Conservation (phyloP, 2,329 filamentous ascomycete species). For the Plectosphaerella cucumerina region DNA sequence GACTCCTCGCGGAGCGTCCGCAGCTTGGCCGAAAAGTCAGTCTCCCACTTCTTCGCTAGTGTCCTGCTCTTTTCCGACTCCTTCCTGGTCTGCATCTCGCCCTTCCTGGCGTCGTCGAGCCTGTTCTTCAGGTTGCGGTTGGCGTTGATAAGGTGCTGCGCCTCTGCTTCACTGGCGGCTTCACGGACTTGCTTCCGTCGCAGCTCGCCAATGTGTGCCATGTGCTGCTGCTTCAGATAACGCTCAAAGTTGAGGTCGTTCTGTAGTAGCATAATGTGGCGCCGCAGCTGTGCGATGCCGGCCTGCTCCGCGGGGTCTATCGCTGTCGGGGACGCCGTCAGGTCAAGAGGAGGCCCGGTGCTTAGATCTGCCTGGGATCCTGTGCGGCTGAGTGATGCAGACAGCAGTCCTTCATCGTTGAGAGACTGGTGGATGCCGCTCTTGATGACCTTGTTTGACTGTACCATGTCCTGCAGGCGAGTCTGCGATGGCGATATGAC, state of each 20-base stretch:
- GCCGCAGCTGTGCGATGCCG: slow-evolving; percentile 56
- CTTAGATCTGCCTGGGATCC: slow-evolving; percentile 38
- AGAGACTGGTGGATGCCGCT: slow-evolving; percentile 50
- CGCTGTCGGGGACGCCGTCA: slow-evolving; percentile 20
- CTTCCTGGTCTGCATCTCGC: slow-evolving; percentile 65
- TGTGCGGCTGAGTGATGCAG: slow-evolving; percentile 46
- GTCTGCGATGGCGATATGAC: slow-evolving; percentile 45
- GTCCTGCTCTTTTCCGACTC: slow-evolving; percentile 69
- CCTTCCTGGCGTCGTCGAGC: slow-evolving; percentile 67
- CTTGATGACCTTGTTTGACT: slow-evolving; percentile 55
- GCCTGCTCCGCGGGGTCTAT: slow-evolving; percentile 23
- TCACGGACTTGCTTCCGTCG: slow-evolving; percentile 71
- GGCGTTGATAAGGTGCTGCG: slow-evolving; percentile 72
- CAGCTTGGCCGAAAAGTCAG: slow-evolving; percentile 63
- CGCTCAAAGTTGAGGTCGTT: slow-evolving; percentile 82
- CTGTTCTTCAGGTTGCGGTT: slow-evolving; percentile 71
- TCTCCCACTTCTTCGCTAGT: slow-evolving; percentile 75
- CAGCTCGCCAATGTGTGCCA: slow-evolving; percentile 75
- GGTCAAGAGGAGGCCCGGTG: slow-evolving; percentile 14
- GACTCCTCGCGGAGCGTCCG: slow-evolving; percentile 65
- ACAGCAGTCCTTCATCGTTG: slow-evolving; percentile 54
- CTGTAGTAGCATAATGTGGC: slow-evolving; percentile 69
- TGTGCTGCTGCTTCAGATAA: slow-evolving; percentile 79
- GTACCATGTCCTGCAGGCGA: slow-evolving; percentile 56
- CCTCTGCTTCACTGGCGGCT: slow-evolving; percentile 75